A percentile compares a stretch with the other conserved stretches of the same genome.
Conservation (phyloP, 805 yeast species). For the Brettanomyces custersianus region DNA sequence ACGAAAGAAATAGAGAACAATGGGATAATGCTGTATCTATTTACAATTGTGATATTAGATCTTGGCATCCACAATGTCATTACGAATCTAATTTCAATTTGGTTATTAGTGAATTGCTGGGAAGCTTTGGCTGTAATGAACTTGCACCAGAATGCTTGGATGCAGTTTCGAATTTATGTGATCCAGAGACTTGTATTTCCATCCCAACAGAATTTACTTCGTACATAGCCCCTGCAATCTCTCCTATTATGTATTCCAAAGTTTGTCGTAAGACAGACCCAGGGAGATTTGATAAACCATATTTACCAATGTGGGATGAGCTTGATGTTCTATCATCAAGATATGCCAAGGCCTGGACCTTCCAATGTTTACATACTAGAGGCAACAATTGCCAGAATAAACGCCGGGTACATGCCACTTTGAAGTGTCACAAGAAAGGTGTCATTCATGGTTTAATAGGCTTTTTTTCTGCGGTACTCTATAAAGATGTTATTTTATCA, state of each 20-base stretch:
- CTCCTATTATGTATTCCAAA: constrained; percentile 41
- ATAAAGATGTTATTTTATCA: constrained; percentile 46
- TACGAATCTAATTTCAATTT: constrained; percentile 36
- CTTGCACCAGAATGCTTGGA: constrained; percentile 73
- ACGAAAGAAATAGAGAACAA: constrained; percentile 34
- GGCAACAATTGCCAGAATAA: constrained; percentile 13
- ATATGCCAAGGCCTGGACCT: constrained; percentile 51
- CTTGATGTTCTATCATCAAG: constrained; percentile 36
- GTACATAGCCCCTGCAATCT: constrained; percentile 56
- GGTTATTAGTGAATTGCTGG: constrained; percentile 73
- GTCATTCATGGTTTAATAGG: constrained; percentile 71
- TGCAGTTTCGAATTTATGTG: constrained; percentile 30
- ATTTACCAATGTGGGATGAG: constrained; percentile 23
- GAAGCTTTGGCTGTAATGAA: constrained; percentile 92
- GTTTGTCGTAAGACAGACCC: constrained; percentile 11
- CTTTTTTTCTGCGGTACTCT: constrained; percentile 62
- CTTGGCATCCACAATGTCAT: constrained; percentile 27
- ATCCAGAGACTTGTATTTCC: constrained; percentile 42
- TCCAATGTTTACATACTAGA: constrained; percentile 13
- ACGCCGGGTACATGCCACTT: constrained; percentile 18
- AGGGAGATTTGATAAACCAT: constrained; percentile 16
- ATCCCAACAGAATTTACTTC: constrained; percentile 56
- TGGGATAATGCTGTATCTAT: constrained; percentile 51
- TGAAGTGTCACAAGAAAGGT: constrained; percentile 40
- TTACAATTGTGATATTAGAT: constrained; percentile 50